Percentiles rank a stretch among this genome's conserved stretches.
phyloP scores from a whole-genome alignment of 306 rosid species.

The Trifolium subterraneum region DNA sequence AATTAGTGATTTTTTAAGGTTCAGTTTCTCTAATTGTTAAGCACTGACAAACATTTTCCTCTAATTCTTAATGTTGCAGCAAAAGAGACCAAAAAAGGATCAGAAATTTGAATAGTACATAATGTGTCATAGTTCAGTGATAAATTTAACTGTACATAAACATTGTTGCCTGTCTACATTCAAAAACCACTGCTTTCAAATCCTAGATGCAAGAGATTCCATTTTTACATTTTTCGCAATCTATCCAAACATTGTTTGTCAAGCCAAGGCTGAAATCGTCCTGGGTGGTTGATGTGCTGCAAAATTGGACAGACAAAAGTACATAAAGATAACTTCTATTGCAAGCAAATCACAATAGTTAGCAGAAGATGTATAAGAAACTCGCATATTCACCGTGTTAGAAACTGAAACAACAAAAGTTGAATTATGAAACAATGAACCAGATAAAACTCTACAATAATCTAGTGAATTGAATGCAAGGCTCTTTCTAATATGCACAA shows the following conservation, averaged over 20 bases:
- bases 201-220: background rate
- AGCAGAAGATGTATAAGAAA: constrained; percentile 15
- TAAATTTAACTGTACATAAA: constrained; percentile 20
- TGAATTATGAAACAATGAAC: constrained; percentile 12
- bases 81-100: too few species aligned
- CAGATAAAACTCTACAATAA: background rate
- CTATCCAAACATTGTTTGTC: constrained; percentile 53
- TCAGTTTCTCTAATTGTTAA: background rate
- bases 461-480: background rate
- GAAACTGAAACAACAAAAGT: background rate
- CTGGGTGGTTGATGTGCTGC: constrained; percentile 53
- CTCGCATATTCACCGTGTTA: background rate
- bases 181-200: constrained; percentile 18
- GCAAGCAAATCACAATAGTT: constrained; percentile 1
- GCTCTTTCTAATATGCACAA: too few species aligned
- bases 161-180: background rate
- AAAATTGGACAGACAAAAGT: constrained; percentile 26
- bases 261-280: constrained; percentile 67
- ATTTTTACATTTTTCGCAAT: constrained; percentile 32
- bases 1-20: too few species aligned
- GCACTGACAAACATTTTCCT: background rate
- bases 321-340: background rate
- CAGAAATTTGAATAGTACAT: background rate
- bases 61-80: background rate
- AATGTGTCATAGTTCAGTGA: background rate